Conservation (phyloP, 176 grass and related monocot genomes). For the Aegilops longissima region DNA sequence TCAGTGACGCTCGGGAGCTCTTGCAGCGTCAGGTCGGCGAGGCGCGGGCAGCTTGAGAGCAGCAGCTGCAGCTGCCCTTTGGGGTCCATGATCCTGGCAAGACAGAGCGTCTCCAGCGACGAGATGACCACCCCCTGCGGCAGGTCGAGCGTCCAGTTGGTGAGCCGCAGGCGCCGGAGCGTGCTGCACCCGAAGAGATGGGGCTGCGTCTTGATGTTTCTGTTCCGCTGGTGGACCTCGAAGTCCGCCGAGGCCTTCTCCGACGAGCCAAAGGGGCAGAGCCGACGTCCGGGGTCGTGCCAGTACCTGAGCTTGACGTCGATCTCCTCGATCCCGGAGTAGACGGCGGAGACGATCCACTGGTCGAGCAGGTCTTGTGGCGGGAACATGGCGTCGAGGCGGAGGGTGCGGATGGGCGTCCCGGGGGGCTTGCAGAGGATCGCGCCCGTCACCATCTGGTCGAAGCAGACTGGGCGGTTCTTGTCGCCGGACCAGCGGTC, state of each 20-base stretch:
- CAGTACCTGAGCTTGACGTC: not conserved
- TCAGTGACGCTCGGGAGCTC: not conserved
- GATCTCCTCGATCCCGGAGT: not conserved
- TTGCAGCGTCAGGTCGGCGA: slow-evolving; percentile 2
- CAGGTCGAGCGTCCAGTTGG: not conserved
- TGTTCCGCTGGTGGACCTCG: not conserved
- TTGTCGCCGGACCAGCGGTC: not conserved
- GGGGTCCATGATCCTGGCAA: not conserved
- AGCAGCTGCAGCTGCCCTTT: not conserved
- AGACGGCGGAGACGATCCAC: not conserved
- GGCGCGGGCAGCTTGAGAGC: not conserved
- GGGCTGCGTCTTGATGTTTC: not conserved
- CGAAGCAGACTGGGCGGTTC: not conserved
- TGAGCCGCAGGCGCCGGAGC: not conserved
- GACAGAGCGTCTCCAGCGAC: not conserved
- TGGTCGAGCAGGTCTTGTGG: not conserved
- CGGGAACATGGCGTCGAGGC: not conserved
- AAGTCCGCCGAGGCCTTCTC: not conserved
- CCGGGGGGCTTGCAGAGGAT: not conserved
- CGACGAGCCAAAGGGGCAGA: not conserved
- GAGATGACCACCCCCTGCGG: not conserved
- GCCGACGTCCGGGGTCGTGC: not conserved
- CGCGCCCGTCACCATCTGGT: not conserved
- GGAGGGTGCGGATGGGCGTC: not conserved
- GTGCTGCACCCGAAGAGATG: not conserved